Base-by-base conservation (phyloP, 257 asterid species). In the Solanum pinnatisectum region DNA sequence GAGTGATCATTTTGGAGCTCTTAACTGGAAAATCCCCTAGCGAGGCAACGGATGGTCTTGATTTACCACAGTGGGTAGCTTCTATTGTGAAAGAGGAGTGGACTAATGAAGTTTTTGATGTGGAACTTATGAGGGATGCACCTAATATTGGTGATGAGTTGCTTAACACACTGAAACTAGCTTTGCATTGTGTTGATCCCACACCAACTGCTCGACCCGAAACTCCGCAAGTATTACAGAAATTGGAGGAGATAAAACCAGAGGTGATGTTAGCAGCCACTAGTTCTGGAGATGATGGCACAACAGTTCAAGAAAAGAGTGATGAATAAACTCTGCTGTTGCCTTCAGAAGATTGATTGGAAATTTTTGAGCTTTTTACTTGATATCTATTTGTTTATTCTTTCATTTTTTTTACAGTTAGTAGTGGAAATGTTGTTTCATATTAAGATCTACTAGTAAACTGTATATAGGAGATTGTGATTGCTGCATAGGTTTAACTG, bases 151-250 rank as follows among this genome's bases (percentile, higher is more conserved):
- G 97, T 0, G 99, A 96, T 52, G 98, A 96, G 44, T 32, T 96
- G 92, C n/a, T n/a, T 5, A 92, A 95, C 44, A 91, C 97, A 2
- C 90, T 96, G 93, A 96, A 95, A 79, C 83, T 96, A 30, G 99
- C 98, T 8, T 93, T 96, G 30, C 98, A 95, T 82, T 96, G 99
- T 27, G 99, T 96, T 1, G 99, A 96, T 70, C 98, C 99, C 8
- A 88, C 94, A 35, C 98, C 98, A 1, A 89, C 93, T 15, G 96
- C 98, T 1, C 87, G 99, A 91, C 99, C 99, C 5, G 99, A 95
- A 68, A 91, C 94, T 8, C 93, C 85, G 37, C 94, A 96, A 89
- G 94, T 96, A 85, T 90, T 94, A 11, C 93, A 92, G 89, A 93
- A 93, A 84, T 93, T 96, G 87, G 94, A 95, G 87, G 98, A 96